Conservation (phyloP, 164 flowering plant species). For the Tetrastigma voinierianum region DNA sequence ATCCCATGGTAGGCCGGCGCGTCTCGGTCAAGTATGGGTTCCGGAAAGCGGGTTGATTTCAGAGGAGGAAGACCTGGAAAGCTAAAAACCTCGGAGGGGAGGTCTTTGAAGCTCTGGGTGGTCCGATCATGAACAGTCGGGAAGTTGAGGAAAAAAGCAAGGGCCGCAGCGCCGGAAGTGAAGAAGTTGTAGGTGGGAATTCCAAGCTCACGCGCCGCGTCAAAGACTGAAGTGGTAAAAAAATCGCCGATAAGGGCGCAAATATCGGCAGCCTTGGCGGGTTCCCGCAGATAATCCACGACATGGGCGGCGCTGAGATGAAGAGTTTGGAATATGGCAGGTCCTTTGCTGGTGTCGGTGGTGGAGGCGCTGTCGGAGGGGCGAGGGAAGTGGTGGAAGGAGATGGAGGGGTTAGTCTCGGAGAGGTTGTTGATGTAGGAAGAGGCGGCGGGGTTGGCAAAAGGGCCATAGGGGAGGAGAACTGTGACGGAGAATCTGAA, state of each 20-base stretch:
- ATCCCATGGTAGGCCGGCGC: conserved; percentile 6
- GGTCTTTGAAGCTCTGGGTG: conserved; percentile 9
- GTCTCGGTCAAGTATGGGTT: conserved; percentile 8
- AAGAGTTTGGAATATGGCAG: not conserved
- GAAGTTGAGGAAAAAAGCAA: conserved; percentile 15
- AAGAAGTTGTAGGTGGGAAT: not conserved
- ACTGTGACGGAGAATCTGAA: too few species aligned
- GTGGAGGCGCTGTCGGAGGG: too few species aligned
- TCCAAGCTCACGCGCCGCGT: not conserved
- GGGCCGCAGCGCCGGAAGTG: conserved; percentile 16
- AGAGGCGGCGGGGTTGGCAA: too few species aligned
- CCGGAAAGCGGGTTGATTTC: conserved; percentile 9
- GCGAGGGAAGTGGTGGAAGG: too few species aligned
- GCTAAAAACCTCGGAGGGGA: not conserved
- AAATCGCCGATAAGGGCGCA: conserved; percentile 1
- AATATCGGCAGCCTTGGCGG: not conserved
- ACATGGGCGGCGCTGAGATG: conserved; percentile 3
- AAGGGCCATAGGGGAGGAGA: too few species aligned
- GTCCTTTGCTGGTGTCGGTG: too few species aligned
- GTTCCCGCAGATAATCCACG: not conserved
- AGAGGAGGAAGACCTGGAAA: conserved; percentile 27
- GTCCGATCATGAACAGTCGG: conserved; percentile 18
- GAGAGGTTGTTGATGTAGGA: too few species aligned
- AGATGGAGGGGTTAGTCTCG: too few species aligned
- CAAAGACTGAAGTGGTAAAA: conserved; percentile 1